These are phyloP conservation scores for Agrostemma githago DNA, from an alignment of 148 eudicot genomes.

Conservation along the genomic window DNA sequence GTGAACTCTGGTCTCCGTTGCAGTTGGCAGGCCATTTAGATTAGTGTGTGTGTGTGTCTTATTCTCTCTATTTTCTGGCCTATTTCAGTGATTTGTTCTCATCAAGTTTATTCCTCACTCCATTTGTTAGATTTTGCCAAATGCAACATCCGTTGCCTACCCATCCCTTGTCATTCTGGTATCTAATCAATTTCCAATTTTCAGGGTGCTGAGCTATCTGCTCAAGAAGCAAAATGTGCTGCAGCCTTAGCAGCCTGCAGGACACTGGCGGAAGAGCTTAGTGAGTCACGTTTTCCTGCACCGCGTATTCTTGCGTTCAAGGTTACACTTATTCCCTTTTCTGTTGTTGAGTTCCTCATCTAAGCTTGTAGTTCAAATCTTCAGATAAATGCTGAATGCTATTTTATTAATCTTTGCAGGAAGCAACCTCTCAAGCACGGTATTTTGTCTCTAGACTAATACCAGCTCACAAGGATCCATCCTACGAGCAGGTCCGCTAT, in stretches of 20 bases:
- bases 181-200: constrained; percentile 2
- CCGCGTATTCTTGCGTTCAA: constrained; percentile 95
- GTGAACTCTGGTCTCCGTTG: too few relatives aligned
- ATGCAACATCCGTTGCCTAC: background rate
- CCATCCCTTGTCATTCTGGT: background rate
- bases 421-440: constrained; percentile 94
- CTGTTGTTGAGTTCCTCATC: background rate
- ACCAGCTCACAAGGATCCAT: constrained; percentile 98
- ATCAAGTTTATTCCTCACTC: background rate
- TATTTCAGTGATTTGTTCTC: background rate
- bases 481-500: constrained; percentile 71
- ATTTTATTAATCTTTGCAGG: constrained; percentile 40
- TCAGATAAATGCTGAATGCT: background rate
- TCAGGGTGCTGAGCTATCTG: constrained; percentile 92
- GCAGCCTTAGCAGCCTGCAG: constrained; percentile 98
- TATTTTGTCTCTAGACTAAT: constrained; percentile 87
- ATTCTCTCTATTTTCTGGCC: too few relatives aligned
- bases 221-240: constrained; percentile 80
- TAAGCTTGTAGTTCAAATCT: background rate
- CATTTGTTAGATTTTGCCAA: background rate
- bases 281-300: constrained; percentile 93
- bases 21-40: too few relatives aligned
- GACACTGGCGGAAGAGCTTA: constrained; percentile 96
- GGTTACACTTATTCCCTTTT: constrained; percentile 33
- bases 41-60: too few relatives aligned